phyloP scores from a whole-genome alignment of 2,329 filamentous ascomycete species.

The Gaeumannomyces tritici region DNA sequence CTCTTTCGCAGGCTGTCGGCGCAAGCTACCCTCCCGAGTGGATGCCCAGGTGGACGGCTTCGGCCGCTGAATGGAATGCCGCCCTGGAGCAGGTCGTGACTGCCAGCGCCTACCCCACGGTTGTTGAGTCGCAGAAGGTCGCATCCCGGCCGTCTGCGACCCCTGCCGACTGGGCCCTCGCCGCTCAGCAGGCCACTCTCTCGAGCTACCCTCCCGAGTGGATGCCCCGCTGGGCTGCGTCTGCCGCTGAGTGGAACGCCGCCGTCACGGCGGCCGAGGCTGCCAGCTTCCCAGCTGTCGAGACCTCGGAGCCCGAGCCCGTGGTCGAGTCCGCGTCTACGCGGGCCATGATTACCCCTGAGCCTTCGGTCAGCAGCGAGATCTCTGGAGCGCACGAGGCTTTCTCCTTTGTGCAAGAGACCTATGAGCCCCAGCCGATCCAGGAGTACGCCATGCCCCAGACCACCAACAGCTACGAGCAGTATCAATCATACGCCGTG shows the following conservation, averaged over 20 bases:
- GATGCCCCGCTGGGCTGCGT: constrained; percentile 2
- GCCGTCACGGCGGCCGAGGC: constrained; percentile 21
- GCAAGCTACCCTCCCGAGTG: constrained; percentile 3
- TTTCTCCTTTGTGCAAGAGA: not conserved
- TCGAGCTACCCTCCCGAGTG: constrained; percentile 3
- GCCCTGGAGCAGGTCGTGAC: constrained; percentile 16
- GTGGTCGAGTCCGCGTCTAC: constrained; percentile 18
- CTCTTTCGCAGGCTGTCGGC: constrained; percentile 22
- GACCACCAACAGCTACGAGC: not conserved
- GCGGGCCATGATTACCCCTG: constrained; percentile 11
- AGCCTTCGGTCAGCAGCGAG: constrained; percentile 8
- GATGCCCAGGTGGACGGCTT: constrained; percentile 1
- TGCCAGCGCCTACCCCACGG: constrained; percentile 16
- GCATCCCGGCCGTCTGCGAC: constrained; percentile 17
- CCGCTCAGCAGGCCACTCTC: constrained; percentile 21
- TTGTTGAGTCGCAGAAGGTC: constrained; percentile 17
- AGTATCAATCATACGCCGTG: not conserved
- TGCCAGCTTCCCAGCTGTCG: constrained; percentile 18
- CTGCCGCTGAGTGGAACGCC: constrained; percentile 22
- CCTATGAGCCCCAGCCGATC: not conserved
- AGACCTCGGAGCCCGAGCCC: constrained; percentile 21
- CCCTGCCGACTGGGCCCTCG: constrained; percentile 23
- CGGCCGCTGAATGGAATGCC: constrained; percentile 6
- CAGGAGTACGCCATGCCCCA: not conserved
- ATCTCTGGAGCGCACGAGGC: not conserved